A percentile compares a stretch with the other conserved stretches of the same genome.
Conservation (phyloP, 2,329 filamentous ascomycete species). For the Aspergillus intermedius region DNA sequence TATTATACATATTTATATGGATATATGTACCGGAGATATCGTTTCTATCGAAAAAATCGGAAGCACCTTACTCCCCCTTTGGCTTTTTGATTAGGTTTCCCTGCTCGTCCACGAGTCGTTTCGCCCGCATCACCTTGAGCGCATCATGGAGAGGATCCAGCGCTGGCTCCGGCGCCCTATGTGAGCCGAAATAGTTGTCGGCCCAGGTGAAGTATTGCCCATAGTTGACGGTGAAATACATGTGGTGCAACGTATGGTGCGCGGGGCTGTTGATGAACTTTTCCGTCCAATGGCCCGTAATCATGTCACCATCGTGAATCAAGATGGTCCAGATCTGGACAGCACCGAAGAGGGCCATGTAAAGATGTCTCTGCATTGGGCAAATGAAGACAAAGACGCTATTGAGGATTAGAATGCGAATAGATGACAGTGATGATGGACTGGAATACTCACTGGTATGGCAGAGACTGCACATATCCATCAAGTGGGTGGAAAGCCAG, state of each 20-base stretch:
- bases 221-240: slow-evolving; percentile 88
- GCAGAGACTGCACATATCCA: slow-evolving; percentile 77
- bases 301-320: slow-evolving; percentile 70
- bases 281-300: slow-evolving; percentile 2
- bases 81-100: too few species aligned
- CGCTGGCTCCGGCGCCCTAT: slow-evolving; percentile 39
- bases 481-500: slow-evolving; percentile 93
- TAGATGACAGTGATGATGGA: too few species aligned
- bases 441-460: slow-evolving; percentile 58
- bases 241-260: slow-evolving; percentile 87
- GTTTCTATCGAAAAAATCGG: too few species aligned
- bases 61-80: too few species aligned
- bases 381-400: slow-evolving; percentile 53
- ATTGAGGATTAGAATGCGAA: too few species aligned
- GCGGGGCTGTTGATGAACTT: slow-evolving; percentile 86
- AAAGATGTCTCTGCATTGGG: slow-evolving; percentile 75
- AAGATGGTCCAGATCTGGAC: slow-evolving; percentile 87
- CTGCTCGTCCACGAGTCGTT: too few species aligned
- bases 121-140: too few species aligned
- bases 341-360: slow-evolving; percentile 69
- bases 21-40: background rate
- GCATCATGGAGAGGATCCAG: too few species aligned
- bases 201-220: slow-evolving; percentile 85
- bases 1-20: background rate
- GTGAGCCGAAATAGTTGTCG: slow-evolving; percentile 72